Percentiles rank a stretch among this genome's conserved stretches.
Evolutionary conservation across 257 asterid species (phyloP).

Genomic region (Fraxinus quadrangulata): DNA sequence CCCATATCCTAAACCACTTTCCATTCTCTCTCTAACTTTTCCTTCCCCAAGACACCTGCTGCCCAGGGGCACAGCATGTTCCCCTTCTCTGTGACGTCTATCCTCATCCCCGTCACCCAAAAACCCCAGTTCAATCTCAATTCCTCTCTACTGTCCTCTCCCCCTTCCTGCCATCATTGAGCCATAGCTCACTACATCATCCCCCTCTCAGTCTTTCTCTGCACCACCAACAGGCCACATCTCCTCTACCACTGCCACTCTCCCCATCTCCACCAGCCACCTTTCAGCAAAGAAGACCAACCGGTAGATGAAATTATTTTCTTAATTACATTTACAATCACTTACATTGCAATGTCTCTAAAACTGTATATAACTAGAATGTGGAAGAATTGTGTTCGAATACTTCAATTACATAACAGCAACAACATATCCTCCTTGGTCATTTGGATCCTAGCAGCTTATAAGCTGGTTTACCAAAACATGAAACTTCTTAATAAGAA

Average conservation of each 20-base stretch:
- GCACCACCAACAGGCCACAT: background rate
- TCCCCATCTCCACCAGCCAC: background rate
- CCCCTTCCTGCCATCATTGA: background rate
- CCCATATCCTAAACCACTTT: background rate
- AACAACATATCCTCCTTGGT: background rate
- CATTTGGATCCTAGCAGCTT: conserved; percentile 1
- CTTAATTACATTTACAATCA: background rate
- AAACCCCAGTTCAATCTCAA: background rate
- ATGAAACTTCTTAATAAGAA: background rate
- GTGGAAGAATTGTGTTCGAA: background rate
- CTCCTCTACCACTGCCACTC: background rate
- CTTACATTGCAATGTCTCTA: background rate
- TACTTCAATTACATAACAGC: background rate
- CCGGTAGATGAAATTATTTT: background rate
- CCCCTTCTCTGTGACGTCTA: background rate
- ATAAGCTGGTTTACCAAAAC: background rate
- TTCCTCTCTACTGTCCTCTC: background rate
- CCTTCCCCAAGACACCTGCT: background rate
- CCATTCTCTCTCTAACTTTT: background rate
- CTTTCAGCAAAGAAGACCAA: background rate
- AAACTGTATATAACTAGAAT: background rate
- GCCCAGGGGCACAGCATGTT: background rate
- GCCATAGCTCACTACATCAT: background rate
- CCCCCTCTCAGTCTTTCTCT: background rate
- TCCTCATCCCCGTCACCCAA: background rate